Base-by-base conservation (phyloP, 1,284 basidiomycete species). In the Rhizoctonia solani region DNA sequence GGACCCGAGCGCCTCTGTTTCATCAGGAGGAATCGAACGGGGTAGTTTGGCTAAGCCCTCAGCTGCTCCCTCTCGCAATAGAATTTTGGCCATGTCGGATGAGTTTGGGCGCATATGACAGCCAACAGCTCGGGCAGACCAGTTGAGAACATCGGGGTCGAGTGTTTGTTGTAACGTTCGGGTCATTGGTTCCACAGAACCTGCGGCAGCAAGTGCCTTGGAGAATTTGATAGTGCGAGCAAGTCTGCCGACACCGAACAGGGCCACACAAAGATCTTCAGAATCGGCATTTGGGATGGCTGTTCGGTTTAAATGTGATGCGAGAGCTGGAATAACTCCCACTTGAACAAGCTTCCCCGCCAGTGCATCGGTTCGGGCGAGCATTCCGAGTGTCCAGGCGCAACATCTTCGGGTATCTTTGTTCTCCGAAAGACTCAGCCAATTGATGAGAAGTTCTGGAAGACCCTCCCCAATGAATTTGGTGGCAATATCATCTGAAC, bases 21-120 rank as follows among this genome's bases (percentile, higher is more conserved):
- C 63, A 39, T 69, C 37, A 3, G 47, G 19, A 4, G 69, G 61
- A 27, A 70, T 49, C 3, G 67, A 61, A n/a, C 55, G 66, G 1
- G 69, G 69, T 23, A 70, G 68, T 4, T 68, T 44, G n/a, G 69
- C 69, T n/a, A 70, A 50, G 1, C 69, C 69, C 6, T 52, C 58
- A 1, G 69, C 69, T 4, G 69, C 67, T 11, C 69, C 69, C 13
- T 68, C 69, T 9, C 58, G 53, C 16, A 70, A 55, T 9, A 70
- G 49, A 13, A 65, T 55, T 53, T 70, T 70, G 27, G 69, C 52
- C 68, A 70, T 69, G 29, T 70, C 69, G 11, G 63, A 44, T n/a
- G 68, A 69, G 68, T 69, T 70, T 11, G 69, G 69, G 1, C 69
- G 69, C 69, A 70, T 70, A 25, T 69, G 63, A 32, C 69, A 70